Evolutionary conservation across 768 basidiomycete genomes (phyloP).

Genomic region (Mycena floridula): DNA sequence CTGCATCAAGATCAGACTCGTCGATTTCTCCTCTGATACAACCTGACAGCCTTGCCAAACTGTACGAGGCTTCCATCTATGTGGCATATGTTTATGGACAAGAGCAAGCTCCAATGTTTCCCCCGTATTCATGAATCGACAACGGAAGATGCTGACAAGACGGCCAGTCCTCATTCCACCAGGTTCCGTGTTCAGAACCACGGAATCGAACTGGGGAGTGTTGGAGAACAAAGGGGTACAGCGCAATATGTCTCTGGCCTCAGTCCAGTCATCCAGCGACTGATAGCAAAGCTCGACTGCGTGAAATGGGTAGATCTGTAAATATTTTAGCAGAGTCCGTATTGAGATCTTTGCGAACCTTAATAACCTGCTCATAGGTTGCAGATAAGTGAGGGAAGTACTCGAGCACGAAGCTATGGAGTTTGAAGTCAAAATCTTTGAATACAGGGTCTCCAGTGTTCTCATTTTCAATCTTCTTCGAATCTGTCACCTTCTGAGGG

Average conservation of each 20-base stretch:
- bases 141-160: neutral
- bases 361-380: neutral
- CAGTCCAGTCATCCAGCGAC: slow-evolving; percentile 10
- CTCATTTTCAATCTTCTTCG: neutral
- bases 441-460: neutral
- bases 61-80: slow-evolving; percentile 3
- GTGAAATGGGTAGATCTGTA: slow-evolving; percentile 7
- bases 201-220: slow-evolving; percentile 4
- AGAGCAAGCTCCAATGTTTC: slow-evolving; percentile 1
- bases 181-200: slow-evolving; percentile 3
- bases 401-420: slow-evolving; percentile 3
- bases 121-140: neutral
- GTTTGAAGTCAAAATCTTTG: slow-evolving; percentile 2
- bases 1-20: slow-evolving; percentile 2
- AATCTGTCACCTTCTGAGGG: neutral
- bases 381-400: neutral
- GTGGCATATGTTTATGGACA: neutral
- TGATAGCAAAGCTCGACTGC: slow-evolving; percentile 7
- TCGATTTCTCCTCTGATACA: neutral
- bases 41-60: slow-evolving; percentile 5
- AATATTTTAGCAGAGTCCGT: neutral
- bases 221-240: slow-evolving; percentile 5
- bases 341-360: neutral
- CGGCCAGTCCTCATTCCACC: neutral
- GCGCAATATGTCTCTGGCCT: slow-evolving; percentile 9